These are phyloP conservation scores for Trichophyton benhamiae DNA, from an alignment of 2,329 filamentous ascomycete species.

Conservation along the genomic window DNA sequence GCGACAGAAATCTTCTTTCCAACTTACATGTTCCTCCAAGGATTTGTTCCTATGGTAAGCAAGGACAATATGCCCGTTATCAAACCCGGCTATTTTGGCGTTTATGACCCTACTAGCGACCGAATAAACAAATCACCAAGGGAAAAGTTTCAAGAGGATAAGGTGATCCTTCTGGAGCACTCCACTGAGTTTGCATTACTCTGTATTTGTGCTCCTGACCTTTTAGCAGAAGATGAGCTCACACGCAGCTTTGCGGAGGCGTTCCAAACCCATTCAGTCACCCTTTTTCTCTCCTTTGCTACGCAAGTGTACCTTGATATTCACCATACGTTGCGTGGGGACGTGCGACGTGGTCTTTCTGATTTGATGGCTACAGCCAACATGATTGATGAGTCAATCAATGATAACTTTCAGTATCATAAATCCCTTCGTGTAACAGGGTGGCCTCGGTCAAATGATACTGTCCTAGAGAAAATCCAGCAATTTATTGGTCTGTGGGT, in stretches of 20 bases:
- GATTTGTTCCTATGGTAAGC: slow-evolving; percentile 7
- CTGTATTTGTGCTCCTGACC: background rate
- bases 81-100: slow-evolving; percentile 6
- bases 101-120: slow-evolving; percentile 13
- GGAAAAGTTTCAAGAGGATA: slow-evolving; percentile 28
- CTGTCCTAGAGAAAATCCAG: slow-evolving; percentile 13
- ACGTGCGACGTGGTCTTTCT: slow-evolving; percentile 7
- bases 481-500: slow-evolving; percentile 16
- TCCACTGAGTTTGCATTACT: slow-evolving; percentile 23
- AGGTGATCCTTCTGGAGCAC: slow-evolving; percentile 22
- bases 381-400: slow-evolving; percentile 18
- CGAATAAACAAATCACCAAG: slow-evolving; percentile 17
- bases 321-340: slow-evolving; percentile 18
- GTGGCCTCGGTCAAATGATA: slow-evolving; percentile 23
- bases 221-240: slow-evolving; percentile 28
- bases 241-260: slow-evolving; percentile 26
- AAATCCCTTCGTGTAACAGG: slow-evolving; percentile 18
- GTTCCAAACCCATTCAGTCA: slow-evolving; percentile 19
- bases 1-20: slow-evolving; percentile 2
- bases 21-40: slow-evolving; percentile 12
- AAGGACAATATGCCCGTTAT: background rate
- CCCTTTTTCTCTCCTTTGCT: slow-evolving; percentile 31
- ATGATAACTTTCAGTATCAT: slow-evolving; percentile 23
- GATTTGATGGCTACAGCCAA: slow-evolving; percentile 6
- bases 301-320: slow-evolving; percentile 35